Evolutionary conservation across 306 rosid species (phyloP).

Genomic region (Mimosa bimucronata): DNA sequence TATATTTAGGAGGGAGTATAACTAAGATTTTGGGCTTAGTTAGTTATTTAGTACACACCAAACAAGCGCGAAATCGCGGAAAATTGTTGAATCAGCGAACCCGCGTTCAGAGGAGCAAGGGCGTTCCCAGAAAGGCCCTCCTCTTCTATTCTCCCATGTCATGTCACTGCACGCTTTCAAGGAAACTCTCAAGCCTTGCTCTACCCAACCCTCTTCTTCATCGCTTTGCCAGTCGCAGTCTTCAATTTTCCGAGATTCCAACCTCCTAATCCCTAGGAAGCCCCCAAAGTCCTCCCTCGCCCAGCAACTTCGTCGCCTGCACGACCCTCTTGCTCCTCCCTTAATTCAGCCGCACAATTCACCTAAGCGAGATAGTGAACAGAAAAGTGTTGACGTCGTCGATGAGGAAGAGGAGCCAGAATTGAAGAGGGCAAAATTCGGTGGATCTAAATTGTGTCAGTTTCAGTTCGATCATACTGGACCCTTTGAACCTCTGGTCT

Average conservation of each 20-base stretch:
- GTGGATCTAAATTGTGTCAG: slow-evolving; percentile 39
- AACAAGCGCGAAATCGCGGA: too few species aligned
- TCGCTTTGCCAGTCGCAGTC: slow-evolving; percentile 39
- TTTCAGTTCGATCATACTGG: slow-evolving; percentile 81
- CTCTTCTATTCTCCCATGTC: not conserved
- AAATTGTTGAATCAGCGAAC: not conserved
- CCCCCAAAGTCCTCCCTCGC: slow-evolving; percentile 86
- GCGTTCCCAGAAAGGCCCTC: not conserved
- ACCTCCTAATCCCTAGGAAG: slow-evolving; percentile 48
- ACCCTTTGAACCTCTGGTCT: slow-evolving; percentile 66
- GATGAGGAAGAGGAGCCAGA: slow-evolving; percentile 43
- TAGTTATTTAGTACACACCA: too few species aligned
- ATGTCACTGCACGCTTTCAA: slow-evolving; percentile 79
- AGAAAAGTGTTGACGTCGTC: not conserved
- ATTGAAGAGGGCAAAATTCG: slow-evolving; percentile 40
- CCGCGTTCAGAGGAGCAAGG: not conserved
- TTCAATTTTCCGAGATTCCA: slow-evolving; percentile 41
- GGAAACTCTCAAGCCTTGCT: slow-evolving; percentile 69
- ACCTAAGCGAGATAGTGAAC: slow-evolving; percentile 15
- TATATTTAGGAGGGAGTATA: too few species aligned
- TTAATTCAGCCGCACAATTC: slow-evolving; percentile 35
- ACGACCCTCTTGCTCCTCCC: slow-evolving; percentile 44
- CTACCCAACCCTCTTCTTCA: slow-evolving; percentile 39
- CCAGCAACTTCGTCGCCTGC: slow-evolving; percentile 73
- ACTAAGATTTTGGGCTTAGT: too few species aligned